Evolutionary conservation across 805 yeast genomes (phyloP), one percentile per base, ranked within the genome.

Genomic region (Saccharomycopsis vini): DNA sequence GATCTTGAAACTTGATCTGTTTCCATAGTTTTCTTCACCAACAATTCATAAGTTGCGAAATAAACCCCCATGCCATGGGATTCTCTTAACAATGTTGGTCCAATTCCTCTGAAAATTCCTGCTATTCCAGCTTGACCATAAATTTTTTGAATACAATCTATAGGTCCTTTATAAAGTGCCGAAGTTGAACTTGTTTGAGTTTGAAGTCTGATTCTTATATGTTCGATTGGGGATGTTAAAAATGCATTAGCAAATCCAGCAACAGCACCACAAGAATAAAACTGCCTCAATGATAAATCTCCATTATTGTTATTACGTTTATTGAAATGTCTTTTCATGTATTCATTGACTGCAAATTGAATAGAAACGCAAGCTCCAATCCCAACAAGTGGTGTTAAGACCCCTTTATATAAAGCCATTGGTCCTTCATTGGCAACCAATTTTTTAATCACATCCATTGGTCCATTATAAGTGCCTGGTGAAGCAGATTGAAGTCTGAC

Each of bases 311-410:
- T 60, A 51, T 72, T 71, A 19, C 58, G 58, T 40, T 65, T 66
- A 36, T 58, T 61, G 57, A 83, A 88, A 48, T 71, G 66, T 56
- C 97, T 71, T 64, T 92, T 92, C 95, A 90, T 87, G 56, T 72
- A 81, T 62, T 92, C 97, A 57, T 89, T 89, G 30, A 87, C 95
- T 37, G 95, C 92, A 58, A 92, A 92, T 63, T 92, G 98, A 33
- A 90, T 84, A 6, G 95, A 85, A 10, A 92, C 97, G 69, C 97
- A 89, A 0, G 95, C 95, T 41, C 98, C 98, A n/a, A 90, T 86
- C 10, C 98, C 98, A 29, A 90, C 62, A 54, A 92, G 69, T 18
- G 98, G 98, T 1, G 97, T 89, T 54, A 88, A 56, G 1, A 96
- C 88, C 29, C 98, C 98, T 62, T 94, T 80, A 62, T 92, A 92